A percentile compares a stretch with the other conserved stretches of the same genome.
Evolutionary conservation across 176 grass and related monocot genomes (phyloP).

Genomic region (Paspalum notatum): DNA sequence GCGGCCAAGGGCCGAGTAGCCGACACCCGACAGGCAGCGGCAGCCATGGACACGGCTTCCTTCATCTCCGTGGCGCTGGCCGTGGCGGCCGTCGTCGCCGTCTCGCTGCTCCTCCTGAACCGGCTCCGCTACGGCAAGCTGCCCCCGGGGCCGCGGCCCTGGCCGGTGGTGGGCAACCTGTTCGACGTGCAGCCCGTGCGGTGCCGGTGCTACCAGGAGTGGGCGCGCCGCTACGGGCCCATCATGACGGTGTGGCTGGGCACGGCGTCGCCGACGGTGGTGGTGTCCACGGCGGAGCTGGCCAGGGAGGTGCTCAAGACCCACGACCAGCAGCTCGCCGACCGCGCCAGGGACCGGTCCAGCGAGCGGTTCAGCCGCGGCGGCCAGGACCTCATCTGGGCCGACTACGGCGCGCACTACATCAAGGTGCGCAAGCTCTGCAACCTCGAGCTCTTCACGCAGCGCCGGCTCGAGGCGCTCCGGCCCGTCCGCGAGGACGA

Average conservation of each 20-base stretch:
- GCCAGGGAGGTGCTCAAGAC: constrained; percentile 72
- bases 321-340: constrained; percentile 68
- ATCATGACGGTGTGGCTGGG: constrained; percentile 81
- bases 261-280: constrained; percentile 47
- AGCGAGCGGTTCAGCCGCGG: constrained; percentile 56
- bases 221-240: constrained; percentile 65
- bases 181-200: constrained; percentile 71
- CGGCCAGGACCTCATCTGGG: constrained; percentile 76
- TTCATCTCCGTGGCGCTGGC: constrained; percentile 43
- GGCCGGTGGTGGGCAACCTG: constrained; percentile 83
- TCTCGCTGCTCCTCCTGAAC: constrained; percentile 40
- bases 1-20: no score
- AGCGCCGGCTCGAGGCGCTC: constrained; percentile 59
- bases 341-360: constrained; percentile 54
- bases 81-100: constrained; percentile 24
- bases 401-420: constrained; percentile 74
- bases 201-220: constrained; percentile 80
- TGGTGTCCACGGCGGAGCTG: constrained; percentile 66
- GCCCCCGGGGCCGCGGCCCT: constrained; percentile 60
- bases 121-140: constrained; percentile 48
- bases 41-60: constrained; percentile 46
- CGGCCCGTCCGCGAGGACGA: constrained; percentile 71
- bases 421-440: constrained; percentile 83
- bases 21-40: no score
- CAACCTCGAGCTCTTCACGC: constrained; percentile 78